phyloP scores from a whole-genome alignment of 345 rosid genomes.

The Salix arbutifolia region DNA sequence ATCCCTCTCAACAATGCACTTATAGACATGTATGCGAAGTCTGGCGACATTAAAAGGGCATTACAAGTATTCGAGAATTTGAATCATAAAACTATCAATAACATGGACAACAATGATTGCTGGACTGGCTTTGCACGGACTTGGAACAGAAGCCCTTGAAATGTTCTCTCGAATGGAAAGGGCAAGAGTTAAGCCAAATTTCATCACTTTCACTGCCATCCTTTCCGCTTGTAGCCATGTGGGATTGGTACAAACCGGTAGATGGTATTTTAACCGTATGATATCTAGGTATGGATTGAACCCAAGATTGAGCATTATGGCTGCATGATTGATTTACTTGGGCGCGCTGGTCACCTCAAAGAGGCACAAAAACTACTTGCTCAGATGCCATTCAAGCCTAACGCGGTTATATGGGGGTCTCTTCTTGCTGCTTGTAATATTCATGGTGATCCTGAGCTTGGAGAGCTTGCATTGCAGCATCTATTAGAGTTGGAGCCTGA shows the following conservation, averaged over 20 bases:
- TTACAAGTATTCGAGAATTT: slow-evolving; percentile 44
- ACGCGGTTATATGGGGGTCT: slow-evolving; percentile 77
- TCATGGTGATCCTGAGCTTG: slow-evolving; percentile 53
- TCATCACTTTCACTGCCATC: slow-evolving; percentile 62
- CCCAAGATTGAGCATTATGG: slow-evolving; percentile 72
- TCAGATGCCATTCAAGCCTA: slow-evolving; percentile 62
- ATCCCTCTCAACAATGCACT: slow-evolving; percentile 54
- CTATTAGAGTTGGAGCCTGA: slow-evolving; percentile 58
- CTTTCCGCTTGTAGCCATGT: slow-evolving; percentile 76
- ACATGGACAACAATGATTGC: slow-evolving; percentile 73
- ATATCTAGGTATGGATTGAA: slow-evolving; percentile 28
- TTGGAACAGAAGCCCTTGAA: slow-evolving; percentile 54
- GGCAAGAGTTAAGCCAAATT: slow-evolving; percentile 46
- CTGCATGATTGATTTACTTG: slow-evolving; percentile 65
- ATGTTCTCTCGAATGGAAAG: slow-evolving; percentile 63
- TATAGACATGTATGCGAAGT: slow-evolving; percentile 71
- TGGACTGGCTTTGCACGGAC: slow-evolving; percentile 66
- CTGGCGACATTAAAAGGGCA: slow-evolving; percentile 57
- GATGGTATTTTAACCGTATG: slow-evolving; percentile 44
- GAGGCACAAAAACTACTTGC: slow-evolving; percentile 49
- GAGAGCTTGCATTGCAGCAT: slow-evolving; percentile 52
- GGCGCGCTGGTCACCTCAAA: slow-evolving; percentile 55
- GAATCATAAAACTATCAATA: slow-evolving; percentile 40
- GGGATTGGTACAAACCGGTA: slow-evolving; percentile 55
- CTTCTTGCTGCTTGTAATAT: slow-evolving; percentile 64